These are phyloP conservation scores for Globisporangium acanthophoron DNA, from an alignment of 352 stramenopile species.

Conservation along the genomic window DNA sequence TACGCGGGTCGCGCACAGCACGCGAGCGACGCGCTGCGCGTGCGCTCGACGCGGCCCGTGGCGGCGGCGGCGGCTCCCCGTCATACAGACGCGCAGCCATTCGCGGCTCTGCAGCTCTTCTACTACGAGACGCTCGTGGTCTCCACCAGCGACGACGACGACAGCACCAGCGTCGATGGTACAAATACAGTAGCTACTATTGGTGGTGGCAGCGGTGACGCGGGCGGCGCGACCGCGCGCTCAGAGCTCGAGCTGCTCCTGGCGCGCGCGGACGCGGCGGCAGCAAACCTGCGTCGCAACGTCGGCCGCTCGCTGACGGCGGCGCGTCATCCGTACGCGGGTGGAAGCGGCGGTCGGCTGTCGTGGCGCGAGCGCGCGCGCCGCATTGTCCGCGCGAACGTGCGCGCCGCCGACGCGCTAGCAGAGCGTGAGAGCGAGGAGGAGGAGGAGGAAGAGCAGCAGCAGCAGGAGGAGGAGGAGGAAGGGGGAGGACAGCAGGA, in stretches of 20 bases:
- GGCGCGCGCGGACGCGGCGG: neutral
- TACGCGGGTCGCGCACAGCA: conserved; percentile 51
- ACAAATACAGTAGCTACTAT: neutral
- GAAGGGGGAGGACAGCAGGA: neutral
- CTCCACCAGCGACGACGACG: conserved; percentile 17
- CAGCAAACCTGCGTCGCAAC: neutral
- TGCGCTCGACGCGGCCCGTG: conserved; percentile 26
- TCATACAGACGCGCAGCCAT: neutral
- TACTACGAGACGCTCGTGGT: conserved; percentile 56
- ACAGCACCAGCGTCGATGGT: neutral
- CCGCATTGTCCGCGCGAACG: neutral
- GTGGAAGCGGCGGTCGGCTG: neutral
- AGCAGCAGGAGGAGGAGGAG: neutral
- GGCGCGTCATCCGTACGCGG: conserved; percentile 5
- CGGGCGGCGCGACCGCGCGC: neutral
- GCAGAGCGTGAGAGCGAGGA: neutral
- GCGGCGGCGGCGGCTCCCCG: neutral
- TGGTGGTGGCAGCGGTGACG: neutral
- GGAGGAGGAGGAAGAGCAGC: neutral
- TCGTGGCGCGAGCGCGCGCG: conserved; percentile 8
- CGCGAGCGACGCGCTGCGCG: conserved; percentile 44
- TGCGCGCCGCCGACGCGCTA: conserved; percentile 3
- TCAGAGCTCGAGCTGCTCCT: conserved; percentile 2
- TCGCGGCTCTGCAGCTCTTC: conserved; percentile 24
- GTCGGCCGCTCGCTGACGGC: neutral